Conservation (phyloP, 2,329 filamentous ascomycete species). For the Hirsutella minnesotensis region DNA sequence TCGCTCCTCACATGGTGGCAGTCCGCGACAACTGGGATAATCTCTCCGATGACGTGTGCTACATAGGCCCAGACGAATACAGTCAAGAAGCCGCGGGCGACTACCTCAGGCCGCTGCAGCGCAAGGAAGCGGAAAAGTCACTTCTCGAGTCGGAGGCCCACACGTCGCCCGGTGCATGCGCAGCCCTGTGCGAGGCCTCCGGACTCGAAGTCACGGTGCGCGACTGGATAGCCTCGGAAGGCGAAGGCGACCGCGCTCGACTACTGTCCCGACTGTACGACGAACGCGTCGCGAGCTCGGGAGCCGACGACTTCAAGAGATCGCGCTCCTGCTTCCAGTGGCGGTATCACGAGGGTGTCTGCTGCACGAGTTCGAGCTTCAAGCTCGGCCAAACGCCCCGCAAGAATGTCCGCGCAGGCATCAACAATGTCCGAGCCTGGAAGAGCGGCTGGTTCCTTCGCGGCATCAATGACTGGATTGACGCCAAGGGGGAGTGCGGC, state of each 20-base stretch:
- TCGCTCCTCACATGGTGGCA: conserved; percentile 29
- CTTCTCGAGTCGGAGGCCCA: conserved; percentile 32
- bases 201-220: conserved; percentile 22
- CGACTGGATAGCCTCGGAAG: conserved; percentile 17
- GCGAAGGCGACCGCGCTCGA: conserved; percentile 15
- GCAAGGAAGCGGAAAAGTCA: conserved; percentile 25
- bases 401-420: not conserved
- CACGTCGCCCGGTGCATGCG: conserved; percentile 32
- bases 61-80: conserved; percentile 27
- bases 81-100: conserved; percentile 16
- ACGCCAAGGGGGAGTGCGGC: conserved; percentile 29
- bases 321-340: conserved; percentile 33
- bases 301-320: conserved; percentile 14
- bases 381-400: conserved; percentile 27
- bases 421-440: conserved; percentile 9
- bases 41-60: conserved; percentile 34
- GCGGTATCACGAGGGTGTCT: conserved; percentile 30
- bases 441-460: conserved; percentile 34
- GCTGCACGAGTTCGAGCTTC: conserved; percentile 31
- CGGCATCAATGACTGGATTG: conserved; percentile 35
- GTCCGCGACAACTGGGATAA: conserved; percentile 41
- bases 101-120: conserved; percentile 19
- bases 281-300: conserved; percentile 5
- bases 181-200: conserved; percentile 33
- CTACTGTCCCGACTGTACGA: conserved; percentile 16